phyloP scores from a whole-genome alignment of 169 alveolate species.

The Eimeria maxima region DNA sequence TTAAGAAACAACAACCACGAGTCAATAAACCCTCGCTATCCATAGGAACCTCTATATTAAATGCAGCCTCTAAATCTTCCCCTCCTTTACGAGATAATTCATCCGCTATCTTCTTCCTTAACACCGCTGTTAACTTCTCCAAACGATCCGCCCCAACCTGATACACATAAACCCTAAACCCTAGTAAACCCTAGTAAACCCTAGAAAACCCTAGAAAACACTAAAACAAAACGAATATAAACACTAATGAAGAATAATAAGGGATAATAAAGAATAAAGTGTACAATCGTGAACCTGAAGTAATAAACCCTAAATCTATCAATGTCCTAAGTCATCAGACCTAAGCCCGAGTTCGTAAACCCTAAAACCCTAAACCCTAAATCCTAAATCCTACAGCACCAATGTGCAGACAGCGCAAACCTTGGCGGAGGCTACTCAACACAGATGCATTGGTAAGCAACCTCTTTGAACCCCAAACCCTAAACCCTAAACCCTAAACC shows the following conservation, averaged over 20 bases:
- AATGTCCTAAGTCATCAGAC: neutral
- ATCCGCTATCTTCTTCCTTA: constrained; percentile 74
- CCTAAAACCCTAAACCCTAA: too few relatives aligned
- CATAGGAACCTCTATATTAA: constrained; percentile 31
- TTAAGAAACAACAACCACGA: constrained; percentile 89
- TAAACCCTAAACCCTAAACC: constrained; percentile 58
- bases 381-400: neutral
- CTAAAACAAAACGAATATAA: neutral
- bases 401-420: too few relatives aligned
- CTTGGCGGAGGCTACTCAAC: too few relatives aligned
- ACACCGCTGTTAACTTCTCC: constrained; percentile 77
- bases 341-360: too few relatives aligned
- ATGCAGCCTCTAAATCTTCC: constrained; percentile 46
- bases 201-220: too few relatives aligned
- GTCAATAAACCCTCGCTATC: constrained; percentile 83
- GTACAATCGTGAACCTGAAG: too few relatives aligned
- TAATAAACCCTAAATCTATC: neutral
- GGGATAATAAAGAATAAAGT: too few relatives aligned
- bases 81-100: constrained; percentile 74
- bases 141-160: constrained; percentile 81
- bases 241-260: too few relatives aligned
- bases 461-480: neutral
- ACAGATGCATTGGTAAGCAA: too few relatives aligned
- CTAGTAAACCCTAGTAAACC: neutral
- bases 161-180: neutral